Percentiles rank a stretch among this genome's conserved stretches.
Conservation (phyloP, 495 filamentous ascomycete genomes). For the Neurospora sp. region DNA sequence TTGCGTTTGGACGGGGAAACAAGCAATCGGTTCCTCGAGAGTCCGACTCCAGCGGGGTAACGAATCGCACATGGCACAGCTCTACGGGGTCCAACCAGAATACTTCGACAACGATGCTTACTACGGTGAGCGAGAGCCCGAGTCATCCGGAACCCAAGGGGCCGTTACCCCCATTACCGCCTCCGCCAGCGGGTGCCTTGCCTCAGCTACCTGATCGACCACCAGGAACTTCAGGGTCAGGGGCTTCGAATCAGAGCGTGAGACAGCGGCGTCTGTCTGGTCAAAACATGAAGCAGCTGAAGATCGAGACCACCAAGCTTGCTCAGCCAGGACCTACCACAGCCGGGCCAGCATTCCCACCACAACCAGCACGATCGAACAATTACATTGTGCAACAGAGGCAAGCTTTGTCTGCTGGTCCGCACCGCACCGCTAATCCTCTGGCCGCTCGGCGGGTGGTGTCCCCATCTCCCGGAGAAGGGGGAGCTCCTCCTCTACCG, state of each 20-base stretch:
- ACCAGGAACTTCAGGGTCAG: constrained; percentile 13
- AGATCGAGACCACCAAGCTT: constrained; percentile 68
- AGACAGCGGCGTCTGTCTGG: constrained; percentile 74
- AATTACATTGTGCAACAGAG: constrained; percentile 36
- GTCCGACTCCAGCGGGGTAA: constrained; percentile 78
- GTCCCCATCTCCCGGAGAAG: constrained; percentile 23
- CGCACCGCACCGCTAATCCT: constrained; percentile 15
- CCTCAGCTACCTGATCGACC: constrained; percentile 24
- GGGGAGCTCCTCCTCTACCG: constrained; percentile 15
- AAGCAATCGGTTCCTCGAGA: constrained; percentile 76
- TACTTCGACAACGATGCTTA: constrained; percentile 59
- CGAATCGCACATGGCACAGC: constrained; percentile 78
- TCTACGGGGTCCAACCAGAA: constrained; percentile 71
- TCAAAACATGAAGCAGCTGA: constrained; percentile 67
- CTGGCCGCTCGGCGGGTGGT: constrained; percentile 23
- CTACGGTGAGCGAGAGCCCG: constrained; percentile 62
- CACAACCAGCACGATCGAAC: constrained; percentile 31
- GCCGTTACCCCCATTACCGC: constrained; percentile 29
- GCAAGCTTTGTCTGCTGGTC: constrained; percentile 32
- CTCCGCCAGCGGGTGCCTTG: constrained; percentile 24
- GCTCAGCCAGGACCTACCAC: constrained; percentile 23
- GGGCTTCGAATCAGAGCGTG: constrained; percentile 45
- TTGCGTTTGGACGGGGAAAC: constrained; percentile 63
- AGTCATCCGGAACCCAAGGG: constrained; percentile 17
- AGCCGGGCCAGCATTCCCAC: constrained; percentile 29